Conservation (phyloP, 495 filamentous ascomycete species). For the Astrothelium subdiscretum region DNA sequence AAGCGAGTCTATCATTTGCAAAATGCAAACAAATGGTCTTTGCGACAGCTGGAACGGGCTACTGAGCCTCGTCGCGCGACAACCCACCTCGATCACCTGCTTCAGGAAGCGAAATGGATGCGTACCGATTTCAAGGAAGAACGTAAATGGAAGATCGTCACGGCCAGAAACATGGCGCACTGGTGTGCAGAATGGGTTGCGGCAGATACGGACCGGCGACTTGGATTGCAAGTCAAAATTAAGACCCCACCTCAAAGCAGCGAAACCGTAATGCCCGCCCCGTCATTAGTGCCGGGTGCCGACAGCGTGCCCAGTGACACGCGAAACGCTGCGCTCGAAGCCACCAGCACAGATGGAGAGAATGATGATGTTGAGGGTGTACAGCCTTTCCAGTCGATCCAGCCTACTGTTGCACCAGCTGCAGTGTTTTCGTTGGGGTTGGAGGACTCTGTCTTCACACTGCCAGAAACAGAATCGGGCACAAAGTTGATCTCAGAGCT, state of each 20-base stretch:
- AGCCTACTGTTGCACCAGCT: conserved; percentile 45
- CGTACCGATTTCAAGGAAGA: conserved; percentile 90
- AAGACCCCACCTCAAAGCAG: conserved; percentile 8
- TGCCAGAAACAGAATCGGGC: conserved; percentile 61
- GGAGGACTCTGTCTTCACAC: conserved; percentile 69
- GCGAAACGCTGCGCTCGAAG: conserved; percentile 21
- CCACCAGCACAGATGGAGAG: conserved; percentile 21
- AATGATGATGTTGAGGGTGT: conserved; percentile 28
- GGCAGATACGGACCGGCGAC: conserved; percentile 47
- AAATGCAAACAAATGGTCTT: conserved; percentile 76
- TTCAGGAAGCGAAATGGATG: conserved; percentile 95
- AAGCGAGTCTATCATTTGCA: conserved; percentile 81
- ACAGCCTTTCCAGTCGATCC: conserved; percentile 25
- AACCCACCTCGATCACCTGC: conserved; percentile 71
- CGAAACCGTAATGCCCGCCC: conserved; percentile 3
- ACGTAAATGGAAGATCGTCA: conserved; percentile 79
- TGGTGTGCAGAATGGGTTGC: conserved; percentile 73
- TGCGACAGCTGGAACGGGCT: conserved; percentile 71
- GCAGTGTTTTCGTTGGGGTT: conserved; percentile 71
- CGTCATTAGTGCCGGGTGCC: background rate
- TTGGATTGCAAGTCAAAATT: conserved; percentile 53
- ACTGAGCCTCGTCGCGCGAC: conserved; percentile 63
- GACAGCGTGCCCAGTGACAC: background rate
- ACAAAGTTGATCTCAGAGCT: conserved; percentile 80
- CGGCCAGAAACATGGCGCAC: conserved; percentile 62